phyloP scores from a whole-genome alignment of 2,329 filamentous ascomycete genomes.

The Chrysosphaeria jannelii region DNA sequence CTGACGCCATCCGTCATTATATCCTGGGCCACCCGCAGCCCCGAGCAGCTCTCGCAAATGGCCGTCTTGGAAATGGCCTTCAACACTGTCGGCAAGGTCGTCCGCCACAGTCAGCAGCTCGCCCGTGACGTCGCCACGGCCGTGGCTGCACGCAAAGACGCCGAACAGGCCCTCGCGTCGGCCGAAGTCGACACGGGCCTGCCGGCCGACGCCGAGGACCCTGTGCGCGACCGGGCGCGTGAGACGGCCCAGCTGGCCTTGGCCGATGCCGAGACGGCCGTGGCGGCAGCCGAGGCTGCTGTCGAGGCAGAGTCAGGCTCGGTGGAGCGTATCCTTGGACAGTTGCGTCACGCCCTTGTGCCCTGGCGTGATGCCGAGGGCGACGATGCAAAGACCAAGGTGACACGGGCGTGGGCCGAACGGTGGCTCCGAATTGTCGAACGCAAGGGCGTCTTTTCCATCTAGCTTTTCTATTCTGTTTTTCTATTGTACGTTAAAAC shows the following conservation, averaged over 20 bases:
- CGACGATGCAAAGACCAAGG: conserved; percentile 30
- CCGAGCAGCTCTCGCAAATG: conserved; percentile 17
- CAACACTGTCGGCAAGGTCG: conserved; percentile 73
- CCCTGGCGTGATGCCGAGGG: conserved; percentile 36
- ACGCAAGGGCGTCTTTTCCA: no score
- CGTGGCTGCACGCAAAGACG: background rate
- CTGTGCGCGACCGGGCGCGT: conserved; percentile 1
- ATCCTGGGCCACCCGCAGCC: conserved; percentile 38
- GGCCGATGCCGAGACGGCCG: conserved; percentile 3
- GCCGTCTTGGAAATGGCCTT: conserved; percentile 59
- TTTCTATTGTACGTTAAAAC: no score
- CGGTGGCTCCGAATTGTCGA: conserved; percentile 69
- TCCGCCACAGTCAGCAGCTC: conserved; percentile 57
- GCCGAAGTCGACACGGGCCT: conserved; percentile 9
- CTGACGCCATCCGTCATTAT: conserved; percentile 61
- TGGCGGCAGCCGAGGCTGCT: conserved; percentile 11
- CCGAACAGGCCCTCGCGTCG: no score
- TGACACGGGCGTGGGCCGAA: conserved; percentile 52
- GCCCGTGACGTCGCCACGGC: conserved; percentile 6
- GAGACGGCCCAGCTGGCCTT: conserved; percentile 8
- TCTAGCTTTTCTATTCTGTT: no score
- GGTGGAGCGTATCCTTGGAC: no score
- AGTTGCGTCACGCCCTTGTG: no score
- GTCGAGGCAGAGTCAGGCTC: no score
- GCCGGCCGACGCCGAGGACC: conserved; percentile 10